phyloP scores from a whole-genome alignment of 257 asterid species.

The Solanum ossicruentum region DNA sequence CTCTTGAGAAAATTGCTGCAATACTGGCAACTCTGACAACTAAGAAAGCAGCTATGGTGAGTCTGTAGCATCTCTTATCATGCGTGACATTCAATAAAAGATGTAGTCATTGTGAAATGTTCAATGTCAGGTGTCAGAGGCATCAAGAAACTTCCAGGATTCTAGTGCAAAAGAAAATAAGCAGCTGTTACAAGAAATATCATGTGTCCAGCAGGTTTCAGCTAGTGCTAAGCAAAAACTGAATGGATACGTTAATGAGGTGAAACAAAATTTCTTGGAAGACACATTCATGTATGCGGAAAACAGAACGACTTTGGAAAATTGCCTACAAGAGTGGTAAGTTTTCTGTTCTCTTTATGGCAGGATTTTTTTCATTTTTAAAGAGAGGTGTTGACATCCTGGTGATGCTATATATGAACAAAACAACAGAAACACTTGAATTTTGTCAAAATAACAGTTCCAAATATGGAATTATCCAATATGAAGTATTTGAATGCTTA shows the following conservation, averaged over 20 bases:
- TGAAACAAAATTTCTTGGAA: slow-evolving; percentile 28
- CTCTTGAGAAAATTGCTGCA: slow-evolving; percentile 52
- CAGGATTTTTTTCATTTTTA: neutral
- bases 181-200: slow-evolving; percentile 33
- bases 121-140: slow-evolving; percentile 45
- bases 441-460: neutral
- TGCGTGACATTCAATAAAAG: neutral
- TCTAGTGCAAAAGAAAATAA: slow-evolving; percentile 36
- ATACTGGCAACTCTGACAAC: slow-evolving; percentile 48
- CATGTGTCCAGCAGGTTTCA: slow-evolving; percentile 43
- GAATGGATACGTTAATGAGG: slow-evolving; percentile 36
- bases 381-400: neutral
- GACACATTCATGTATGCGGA: slow-evolving; percentile 42
- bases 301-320: slow-evolving; percentile 37
- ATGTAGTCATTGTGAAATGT: neutral
- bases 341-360: neutral
- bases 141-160: slow-evolving; percentile 49
- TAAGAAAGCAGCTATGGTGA: slow-evolving; percentile 43
- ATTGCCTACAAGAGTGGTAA: slow-evolving; percentile 56
- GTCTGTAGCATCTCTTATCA: slow-evolving; percentile 1
- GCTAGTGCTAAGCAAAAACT: slow-evolving; percentile 33
- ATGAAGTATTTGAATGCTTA: neutral
- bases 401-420: neutral
- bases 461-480: neutral
- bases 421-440: neutral